Evolutionary conservation across 306 rosid genomes (phyloP), one percentile per base, ranked within the genome.

Genomic region (Casuarina equisetifolia): DNA sequence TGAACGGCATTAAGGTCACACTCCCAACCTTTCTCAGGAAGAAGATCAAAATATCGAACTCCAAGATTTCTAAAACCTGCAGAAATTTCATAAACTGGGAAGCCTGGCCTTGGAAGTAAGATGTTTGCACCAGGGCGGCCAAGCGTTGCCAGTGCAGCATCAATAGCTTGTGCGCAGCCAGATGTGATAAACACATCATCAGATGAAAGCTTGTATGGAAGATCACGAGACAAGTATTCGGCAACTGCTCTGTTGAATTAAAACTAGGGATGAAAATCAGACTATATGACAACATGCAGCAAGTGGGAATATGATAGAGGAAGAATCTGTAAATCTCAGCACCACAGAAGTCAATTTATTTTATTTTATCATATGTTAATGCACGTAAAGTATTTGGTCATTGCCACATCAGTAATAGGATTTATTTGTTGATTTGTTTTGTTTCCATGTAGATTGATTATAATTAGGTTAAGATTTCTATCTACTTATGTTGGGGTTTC

Each of bases 91-190:
- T 94, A 92, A 79, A 94, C 87, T 12, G 98, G 97, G 80, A 94
- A 94, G 82, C 98, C 97, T 16, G 98, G 98, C 74, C 92, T 90
- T 53, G 98, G 98, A 83, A 94, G 89, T 89, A 94, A 80, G 71
- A 94, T 88, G 77, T 92, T 94, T 76, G 97, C 98, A 19, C 88
- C 88, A 0, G 98, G 93, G 25, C 79, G 97, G 63, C 95, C 90
- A 45, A 94, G 92, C 97, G 90, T 84, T 3, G 91, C 83, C 76
- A 94, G 82, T 2, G 98, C 86, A 13, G 91, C 93, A 69, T 94
- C 98, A 83, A 94, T 94, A 42, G 98, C 98, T 85, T 94, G 98
- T 62, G 98, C 92, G 32, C 32, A 25, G 32, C 32, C 32, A 25
- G 32, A 25, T 25, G 32, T 25, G 32, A 25, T 25, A 25, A 90